Evolutionary conservation across 106 monocot genomes (phyloP).

Genomic region (Apostasia ramifera): DNA sequence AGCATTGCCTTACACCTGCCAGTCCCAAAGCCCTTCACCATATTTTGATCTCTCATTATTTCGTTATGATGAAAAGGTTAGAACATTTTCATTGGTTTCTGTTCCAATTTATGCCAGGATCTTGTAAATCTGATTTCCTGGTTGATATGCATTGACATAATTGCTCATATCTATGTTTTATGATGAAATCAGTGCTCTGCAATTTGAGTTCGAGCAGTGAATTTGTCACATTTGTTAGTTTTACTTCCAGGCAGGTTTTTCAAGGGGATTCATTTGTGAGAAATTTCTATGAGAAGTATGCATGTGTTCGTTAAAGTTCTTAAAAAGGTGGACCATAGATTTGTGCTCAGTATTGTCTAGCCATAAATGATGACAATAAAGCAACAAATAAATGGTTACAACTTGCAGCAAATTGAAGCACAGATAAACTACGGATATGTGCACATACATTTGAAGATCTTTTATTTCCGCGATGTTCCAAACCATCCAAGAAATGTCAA

Average conservation of each 20-base stretch:
- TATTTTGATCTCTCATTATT: constrained; percentile 96
- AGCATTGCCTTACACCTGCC: constrained; percentile 76
- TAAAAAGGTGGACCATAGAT: no score
- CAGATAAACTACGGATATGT: no score
- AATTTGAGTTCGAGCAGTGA: neutral
- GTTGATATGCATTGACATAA: constrained; percentile 2
- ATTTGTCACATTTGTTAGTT: neutral
- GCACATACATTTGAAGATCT: no score
- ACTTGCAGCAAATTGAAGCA: no score
- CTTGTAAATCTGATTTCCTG: neutral
- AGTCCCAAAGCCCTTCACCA: constrained; percentile 97
- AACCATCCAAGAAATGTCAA: no score
- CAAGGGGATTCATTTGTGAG: neutral
- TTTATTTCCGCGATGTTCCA: no score
- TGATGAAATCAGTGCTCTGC: neutral
- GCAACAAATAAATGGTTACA: no score
- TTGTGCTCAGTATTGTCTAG: no score
- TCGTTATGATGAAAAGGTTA: constrained; percentile 99
- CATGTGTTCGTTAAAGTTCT: no score
- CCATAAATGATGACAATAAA: no score
- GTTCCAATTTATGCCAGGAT: neutral
- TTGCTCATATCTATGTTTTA: neutral
- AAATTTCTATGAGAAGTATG: no score
- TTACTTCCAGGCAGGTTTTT: neutral
- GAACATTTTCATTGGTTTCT: constrained; percentile 6